Conservation (phyloP, 192 early-diverging fungal genomes). For the Geranomyces michiganensis region DNA sequence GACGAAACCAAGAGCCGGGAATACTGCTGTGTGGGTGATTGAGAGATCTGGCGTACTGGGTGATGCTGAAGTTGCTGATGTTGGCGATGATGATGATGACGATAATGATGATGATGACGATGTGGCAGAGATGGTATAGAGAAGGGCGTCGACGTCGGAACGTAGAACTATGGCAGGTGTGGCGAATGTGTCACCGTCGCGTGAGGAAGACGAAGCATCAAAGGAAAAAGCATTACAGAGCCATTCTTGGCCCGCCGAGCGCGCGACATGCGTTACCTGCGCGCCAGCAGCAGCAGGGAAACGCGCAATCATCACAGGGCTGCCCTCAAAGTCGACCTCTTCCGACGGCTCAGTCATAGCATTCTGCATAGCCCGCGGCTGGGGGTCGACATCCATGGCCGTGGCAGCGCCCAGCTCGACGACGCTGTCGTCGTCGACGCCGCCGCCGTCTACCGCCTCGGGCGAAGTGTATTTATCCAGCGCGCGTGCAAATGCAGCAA, state of each 20-base stretch:
- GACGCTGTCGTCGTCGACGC: not conserved
- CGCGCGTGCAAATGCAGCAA: slow-evolving; percentile 14
- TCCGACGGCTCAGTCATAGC: slow-evolving; percentile 36
- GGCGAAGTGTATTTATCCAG: slow-evolving; percentile 38
- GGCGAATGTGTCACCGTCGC: not conserved
- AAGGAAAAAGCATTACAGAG: slow-evolving; percentile 18
- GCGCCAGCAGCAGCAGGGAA: not conserved
- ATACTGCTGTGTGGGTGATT: slow-evolving; percentile 3
- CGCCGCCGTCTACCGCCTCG: slow-evolving; percentile 12
- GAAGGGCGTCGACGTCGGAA: not conserved
- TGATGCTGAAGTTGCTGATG: slow-evolving; percentile 17
- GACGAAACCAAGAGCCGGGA: slow-evolving; percentile 31
- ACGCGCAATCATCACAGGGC: slow-evolving; percentile 7
- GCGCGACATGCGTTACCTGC: slow-evolving; percentile 5
- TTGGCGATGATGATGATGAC: slow-evolving; percentile 5
- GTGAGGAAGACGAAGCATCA: not conserved
- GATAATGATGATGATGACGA: not conserved
- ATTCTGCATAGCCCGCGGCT: slow-evolving; percentile 4
- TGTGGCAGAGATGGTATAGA: not conserved
- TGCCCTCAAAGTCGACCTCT: slow-evolving; percentile 40
- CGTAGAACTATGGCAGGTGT: not conserved
- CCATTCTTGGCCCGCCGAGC: slow-evolving; percentile 20
- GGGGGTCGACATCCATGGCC: not conserved
- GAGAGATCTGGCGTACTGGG: not conserved
- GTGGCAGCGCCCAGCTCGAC: not conserved